phyloP scores from a whole-genome alignment of 768 basidiomycete genomes.

The Trametes gibbosa region DNA sequence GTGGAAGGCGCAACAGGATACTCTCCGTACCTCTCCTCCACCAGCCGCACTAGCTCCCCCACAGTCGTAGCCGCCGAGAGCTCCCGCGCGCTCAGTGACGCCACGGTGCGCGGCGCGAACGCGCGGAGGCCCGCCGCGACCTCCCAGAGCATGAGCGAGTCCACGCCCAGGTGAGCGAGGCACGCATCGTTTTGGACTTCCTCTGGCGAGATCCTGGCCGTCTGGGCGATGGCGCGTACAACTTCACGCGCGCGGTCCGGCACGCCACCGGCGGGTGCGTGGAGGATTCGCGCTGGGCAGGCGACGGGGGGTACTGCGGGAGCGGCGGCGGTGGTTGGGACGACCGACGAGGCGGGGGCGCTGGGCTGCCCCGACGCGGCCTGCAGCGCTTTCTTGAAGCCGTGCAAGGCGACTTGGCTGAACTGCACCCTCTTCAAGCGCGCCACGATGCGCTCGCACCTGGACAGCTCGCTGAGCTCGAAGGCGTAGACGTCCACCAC shows the following conservation, averaged over 20 bases:
- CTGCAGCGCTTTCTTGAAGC: conserved; percentile 32
- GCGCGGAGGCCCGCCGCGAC: conserved; percentile 38
- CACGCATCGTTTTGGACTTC: conserved; percentile 7
- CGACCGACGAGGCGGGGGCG: background rate
- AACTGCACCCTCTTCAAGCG: conserved; percentile 58
- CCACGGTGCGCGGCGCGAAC: conserved; percentile 31
- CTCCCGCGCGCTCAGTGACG: background rate
- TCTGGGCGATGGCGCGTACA: conserved; percentile 37
- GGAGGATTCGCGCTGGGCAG: background rate
- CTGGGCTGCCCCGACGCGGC: background rate
- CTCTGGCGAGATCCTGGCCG: conserved; percentile 34
- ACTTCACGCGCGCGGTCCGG: background rate
- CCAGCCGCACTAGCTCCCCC: conserved; percentile 34
- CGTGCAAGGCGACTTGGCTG: conserved; percentile 49
- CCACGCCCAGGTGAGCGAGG: conserved; percentile 26
- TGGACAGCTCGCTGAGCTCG: conserved; percentile 25
- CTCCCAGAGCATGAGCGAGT: conserved; percentile 31
- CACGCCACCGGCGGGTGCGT: no score
- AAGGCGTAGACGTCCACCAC: conserved; percentile 53
- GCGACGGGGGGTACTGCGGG: background rate
- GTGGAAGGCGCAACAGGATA: no score
- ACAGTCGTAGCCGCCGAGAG: conserved; percentile 24
- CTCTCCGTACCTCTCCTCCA: no score
- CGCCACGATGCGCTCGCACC: conserved; percentile 46
- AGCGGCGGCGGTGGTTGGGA: background rate